phyloP scores from a whole-genome alignment of 768 basidiomycete species.

The Mycena chlorophos region DNA sequence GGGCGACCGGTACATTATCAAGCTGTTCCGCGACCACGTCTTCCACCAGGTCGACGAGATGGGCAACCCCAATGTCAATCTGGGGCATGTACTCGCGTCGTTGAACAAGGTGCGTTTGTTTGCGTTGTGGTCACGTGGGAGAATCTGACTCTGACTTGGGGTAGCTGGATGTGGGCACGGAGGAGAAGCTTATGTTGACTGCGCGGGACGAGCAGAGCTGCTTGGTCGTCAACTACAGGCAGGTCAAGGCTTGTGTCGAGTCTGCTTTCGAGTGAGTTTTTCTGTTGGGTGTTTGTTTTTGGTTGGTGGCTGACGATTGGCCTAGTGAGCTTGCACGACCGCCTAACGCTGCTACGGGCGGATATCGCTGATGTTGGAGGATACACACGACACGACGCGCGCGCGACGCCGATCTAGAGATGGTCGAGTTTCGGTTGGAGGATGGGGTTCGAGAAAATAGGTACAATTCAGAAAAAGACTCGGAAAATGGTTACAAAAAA shows the following conservation, averaged over 20 bases:
- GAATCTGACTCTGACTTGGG: neutral
- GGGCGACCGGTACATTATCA: conserved; percentile 96
- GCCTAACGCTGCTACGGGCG: conserved; percentile 12
- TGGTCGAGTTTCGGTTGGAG: neutral
- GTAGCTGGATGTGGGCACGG: conserved; percentile 89
- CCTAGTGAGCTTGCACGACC: conserved; percentile 51
- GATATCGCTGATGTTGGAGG: conserved; percentile 10
- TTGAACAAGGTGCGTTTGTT: conserved; percentile 78
- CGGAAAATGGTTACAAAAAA: conserved; percentile 34
- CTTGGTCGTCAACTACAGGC: conserved; percentile 89
- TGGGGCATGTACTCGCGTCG: conserved; percentile 88
- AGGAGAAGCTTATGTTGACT: conserved; percentile 93
- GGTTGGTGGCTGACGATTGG: neutral
- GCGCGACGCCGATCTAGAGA: neutral
- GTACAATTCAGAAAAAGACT: conserved; percentile 61
- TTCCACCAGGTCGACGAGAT: conserved; percentile 96
- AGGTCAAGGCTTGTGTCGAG: conserved; percentile 83
- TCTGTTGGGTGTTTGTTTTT: conserved; percentile 1
- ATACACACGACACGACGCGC: neutral
- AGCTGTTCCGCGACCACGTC: conserved; percentile 96
- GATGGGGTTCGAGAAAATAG: conserved; percentile 48
- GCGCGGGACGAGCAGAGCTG: conserved; percentile 96
- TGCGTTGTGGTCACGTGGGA: neutral
- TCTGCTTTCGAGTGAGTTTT: conserved; percentile 74
- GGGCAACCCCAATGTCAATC: conserved; percentile 84